phyloP scores from a whole-genome alignment of 495 filamentous ascomycete species.

The Aspergillus funiculosus region DNA sequence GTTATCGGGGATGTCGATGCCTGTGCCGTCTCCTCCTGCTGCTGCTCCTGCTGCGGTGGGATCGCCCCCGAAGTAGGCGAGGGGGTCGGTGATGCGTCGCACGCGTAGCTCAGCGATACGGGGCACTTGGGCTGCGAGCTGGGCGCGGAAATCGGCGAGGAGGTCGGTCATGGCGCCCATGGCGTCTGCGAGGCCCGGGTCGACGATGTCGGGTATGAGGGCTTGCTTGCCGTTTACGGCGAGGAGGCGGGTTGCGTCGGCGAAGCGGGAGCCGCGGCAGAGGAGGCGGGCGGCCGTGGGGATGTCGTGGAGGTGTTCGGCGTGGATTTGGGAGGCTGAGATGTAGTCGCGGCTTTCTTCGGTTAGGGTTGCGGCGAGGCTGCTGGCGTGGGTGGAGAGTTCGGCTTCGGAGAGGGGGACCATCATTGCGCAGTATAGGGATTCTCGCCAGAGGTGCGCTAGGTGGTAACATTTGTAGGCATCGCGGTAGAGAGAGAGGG shows the following conservation, averaged over 20 bases:
- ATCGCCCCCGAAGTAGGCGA: slow-evolving; percentile 71
- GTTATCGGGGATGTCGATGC: slow-evolving; percentile 77
- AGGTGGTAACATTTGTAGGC: slow-evolving; percentile 75
- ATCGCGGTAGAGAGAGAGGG: slow-evolving; percentile 59
- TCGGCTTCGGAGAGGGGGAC: slow-evolving; percentile 53
- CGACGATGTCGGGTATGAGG: slow-evolving; percentile 55
- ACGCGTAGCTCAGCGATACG: slow-evolving; percentile 72
- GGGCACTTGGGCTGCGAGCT: slow-evolving; percentile 77
- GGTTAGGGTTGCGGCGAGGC: slow-evolving; percentile 63
- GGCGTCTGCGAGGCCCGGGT: slow-evolving; percentile 70
- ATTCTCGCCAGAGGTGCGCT: slow-evolving; percentile 86
- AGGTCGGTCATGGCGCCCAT: slow-evolving; percentile 77
- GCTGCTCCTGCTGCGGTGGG: slow-evolving; percentile 34
- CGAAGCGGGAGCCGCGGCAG: slow-evolving; percentile 79
- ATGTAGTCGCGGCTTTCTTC: slow-evolving; percentile 83
- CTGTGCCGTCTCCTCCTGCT: too few species aligned
- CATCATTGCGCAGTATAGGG: slow-evolving; percentile 68
- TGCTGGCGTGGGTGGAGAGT: slow-evolving; percentile 56
- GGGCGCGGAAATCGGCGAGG: slow-evolving; percentile 81
- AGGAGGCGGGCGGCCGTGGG: slow-evolving; percentile 59
- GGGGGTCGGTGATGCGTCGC: slow-evolving; percentile 75
- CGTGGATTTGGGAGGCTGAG: slow-evolving; percentile 70
- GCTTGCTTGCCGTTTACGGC: slow-evolving; percentile 43
- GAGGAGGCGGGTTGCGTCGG: slow-evolving; percentile 71
- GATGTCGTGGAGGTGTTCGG: slow-evolving; percentile 71